Evolutionary conservation across 2,329 filamentous ascomycete genomes (phyloP).

Genomic region (Emergomyces pasteurianus): DNA sequence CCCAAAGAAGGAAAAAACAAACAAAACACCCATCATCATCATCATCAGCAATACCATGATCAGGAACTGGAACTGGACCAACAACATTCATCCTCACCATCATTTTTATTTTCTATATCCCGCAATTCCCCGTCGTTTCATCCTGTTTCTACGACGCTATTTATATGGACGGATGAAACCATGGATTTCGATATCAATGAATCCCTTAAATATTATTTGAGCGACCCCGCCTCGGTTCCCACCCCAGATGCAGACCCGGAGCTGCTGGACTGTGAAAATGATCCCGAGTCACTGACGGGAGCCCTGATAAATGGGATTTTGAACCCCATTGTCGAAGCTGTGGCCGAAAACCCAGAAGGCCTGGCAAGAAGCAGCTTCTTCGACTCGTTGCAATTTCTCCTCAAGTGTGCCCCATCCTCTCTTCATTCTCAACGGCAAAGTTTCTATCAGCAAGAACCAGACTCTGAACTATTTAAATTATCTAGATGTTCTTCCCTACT

Average conservation of each 20-base stretch:
- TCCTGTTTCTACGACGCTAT: conserved; percentile 1
- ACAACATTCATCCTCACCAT: conserved; percentile 4
- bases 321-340: conserved; percentile 83
- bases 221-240: conserved; percentile 69
- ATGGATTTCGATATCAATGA: conserved; percentile 92
- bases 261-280: conserved; percentile 83
- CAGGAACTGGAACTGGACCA: conserved; percentile 5
- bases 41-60: conserved; percentile 13
- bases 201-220: conserved; percentile 92
- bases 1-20: conserved; percentile 22
- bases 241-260: conserved; percentile 76
- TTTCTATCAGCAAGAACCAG: conserved; percentile 31
- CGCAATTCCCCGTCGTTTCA: conserved; percentile 3
- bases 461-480: conserved; percentile 51
- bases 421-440: conserved; percentile 20
- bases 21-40: conserved; percentile 12
- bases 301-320: conserved; percentile 72
- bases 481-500: conserved; percentile 72
- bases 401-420: conserved; percentile 73
- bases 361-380: conserved; percentile 67
- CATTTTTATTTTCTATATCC: conserved; percentile 6
- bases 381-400: conserved; percentile 86
- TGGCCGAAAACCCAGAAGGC: conserved; percentile 84
- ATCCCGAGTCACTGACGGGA: conserved; percentile 70
- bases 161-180: conserved; percentile 48